Base-by-base conservation (phyloP, 305 asterid genomes). In the Fraxinus xanthoxyloides region DNA sequence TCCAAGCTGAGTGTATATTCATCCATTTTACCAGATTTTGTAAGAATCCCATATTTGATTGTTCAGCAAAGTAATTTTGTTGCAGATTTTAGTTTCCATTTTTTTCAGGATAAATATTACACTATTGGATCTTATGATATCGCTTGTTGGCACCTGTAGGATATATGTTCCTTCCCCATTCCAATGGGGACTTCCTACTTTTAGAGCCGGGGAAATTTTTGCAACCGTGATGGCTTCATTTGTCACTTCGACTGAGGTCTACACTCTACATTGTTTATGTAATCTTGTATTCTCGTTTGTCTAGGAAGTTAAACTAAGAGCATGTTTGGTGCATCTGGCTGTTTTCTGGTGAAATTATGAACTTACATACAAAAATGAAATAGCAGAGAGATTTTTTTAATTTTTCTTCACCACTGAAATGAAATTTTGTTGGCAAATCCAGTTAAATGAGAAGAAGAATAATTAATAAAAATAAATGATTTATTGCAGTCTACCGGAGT, bases 121-220 rank as follows among this genome's bases (percentile, higher is more conserved):
- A 51, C 21, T 59, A 23, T 19, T 21, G 15, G 32, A 63, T 63
- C 7, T 63, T 24, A 63, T 8, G 21, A 31, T 31, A 15, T 69
- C 0, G 9, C 40, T 15, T 69, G 38, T 28, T 38, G 38, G 40
- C 70, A 46, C 31, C 15, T 85, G 82, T 88, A 90, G 92, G 93
- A 19, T 89, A 3, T 85, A 85, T 61, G 5, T 88, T 23, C 93
- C 97, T 6, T 88, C 43, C 79, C 96, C 95, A 56, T 90, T 90
- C 76, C 93, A 88, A 81, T 90, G 92, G 93, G 97, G 94, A 19
- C 84, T 90, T 84, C 96, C 97, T 10, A 87, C 89, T 72, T 90
- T 93, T 80, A 82, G 84, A 24, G 81, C 86, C 10, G 89, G 88
- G 75, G 92, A 89, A 40, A 86, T 87, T 23, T 80, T 93, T 75